These are phyloP conservation scores for Boletellus dicymbophilus DNA, from an alignment of 1,284 basidiomycete genomes.

Conservation along the genomic window DNA sequence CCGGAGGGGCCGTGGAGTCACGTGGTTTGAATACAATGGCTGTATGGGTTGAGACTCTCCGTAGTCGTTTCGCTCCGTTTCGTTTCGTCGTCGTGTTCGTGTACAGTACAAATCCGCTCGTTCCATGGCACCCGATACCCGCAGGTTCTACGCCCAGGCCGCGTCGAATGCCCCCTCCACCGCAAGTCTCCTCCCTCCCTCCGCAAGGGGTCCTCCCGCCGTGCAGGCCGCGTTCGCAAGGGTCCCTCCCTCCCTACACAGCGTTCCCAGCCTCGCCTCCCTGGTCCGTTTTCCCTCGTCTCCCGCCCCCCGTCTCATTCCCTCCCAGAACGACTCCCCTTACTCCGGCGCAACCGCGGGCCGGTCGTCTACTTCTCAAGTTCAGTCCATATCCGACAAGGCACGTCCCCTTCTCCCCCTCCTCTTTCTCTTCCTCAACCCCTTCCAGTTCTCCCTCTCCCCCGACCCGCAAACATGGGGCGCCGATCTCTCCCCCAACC, in stretches of 20 bases:
- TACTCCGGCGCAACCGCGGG: constrained; percentile 37
- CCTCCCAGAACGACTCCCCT: constrained; percentile 48
- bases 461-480: constrained; percentile 72
- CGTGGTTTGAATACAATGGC: too few species aligned
- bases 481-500: constrained; percentile 57
- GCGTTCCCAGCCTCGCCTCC: constrained; percentile 41
- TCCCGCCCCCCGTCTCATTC: constrained; percentile 8
- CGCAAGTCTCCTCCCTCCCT: constrained; percentile 50
- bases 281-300: constrained; percentile 35
- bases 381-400: constrained; percentile 50
- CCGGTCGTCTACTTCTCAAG: constrained; percentile 21
- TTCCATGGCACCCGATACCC: constrained; percentile 29
- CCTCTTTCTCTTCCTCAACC: constrained; percentile 2
- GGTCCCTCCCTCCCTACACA: constrained; percentile 42
- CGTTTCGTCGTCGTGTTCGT: constrained; percentile 17
- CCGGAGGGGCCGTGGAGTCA: too few species aligned
- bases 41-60: constrained; percentile 53
- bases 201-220: constrained; percentile 29
- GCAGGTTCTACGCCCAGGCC: constrained; percentile 32
- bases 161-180: constrained; percentile 49
- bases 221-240: constrained; percentile 49
- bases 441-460: constrained; percentile 64
- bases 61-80: too few species aligned
- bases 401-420: constrained; percentile 21
- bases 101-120: constrained; percentile 2